phyloP scores from a whole-genome alignment of 2,329 filamentous ascomycete genomes.

The Aspergillus brasiliensis region DNA sequence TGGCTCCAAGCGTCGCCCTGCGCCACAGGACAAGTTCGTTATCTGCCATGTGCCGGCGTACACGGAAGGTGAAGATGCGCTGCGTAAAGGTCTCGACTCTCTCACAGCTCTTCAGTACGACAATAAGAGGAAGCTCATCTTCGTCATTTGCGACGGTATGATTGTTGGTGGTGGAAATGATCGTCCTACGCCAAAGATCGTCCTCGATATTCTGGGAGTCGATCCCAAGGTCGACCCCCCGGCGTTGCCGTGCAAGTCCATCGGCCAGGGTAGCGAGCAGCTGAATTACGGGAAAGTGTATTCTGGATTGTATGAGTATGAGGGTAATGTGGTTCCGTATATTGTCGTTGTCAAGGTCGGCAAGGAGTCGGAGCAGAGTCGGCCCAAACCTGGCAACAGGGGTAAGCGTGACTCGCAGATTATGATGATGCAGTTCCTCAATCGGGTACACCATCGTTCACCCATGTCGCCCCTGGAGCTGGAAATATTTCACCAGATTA shows the following conservation, averaged over 20 bases:
- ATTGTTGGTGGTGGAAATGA: constrained; percentile 96
- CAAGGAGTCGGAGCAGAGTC: constrained; percentile 90
- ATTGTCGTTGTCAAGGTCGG: constrained; percentile 95
- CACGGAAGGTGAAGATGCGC: constrained; percentile 93
- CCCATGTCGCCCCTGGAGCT: constrained; percentile 96
- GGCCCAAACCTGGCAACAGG: constrained; percentile 93
- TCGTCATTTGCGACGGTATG: constrained; percentile 52
- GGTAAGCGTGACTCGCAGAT: constrained; percentile 99
- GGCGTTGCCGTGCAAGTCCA: constrained; percentile 88
- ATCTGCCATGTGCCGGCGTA: constrained; percentile 98
- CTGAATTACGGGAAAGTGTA: constrained; percentile 99
- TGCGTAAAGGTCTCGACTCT: constrained; percentile 90
- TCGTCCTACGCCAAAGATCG: constrained; percentile 93
- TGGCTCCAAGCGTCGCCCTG: constrained; percentile 83
- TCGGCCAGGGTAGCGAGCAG: constrained; percentile 85
- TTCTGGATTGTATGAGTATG: constrained; percentile 94
- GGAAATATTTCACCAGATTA: constrained; percentile 98
- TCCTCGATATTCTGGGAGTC: constrained; percentile 94
- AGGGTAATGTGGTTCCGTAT: constrained; percentile 97
- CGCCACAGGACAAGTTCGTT: constrained; percentile 96
- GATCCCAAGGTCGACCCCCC: constrained; percentile 96
- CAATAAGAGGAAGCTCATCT: constrained; percentile 85
- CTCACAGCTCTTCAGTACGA: constrained; percentile 94
- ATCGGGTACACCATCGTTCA: constrained; percentile 90
- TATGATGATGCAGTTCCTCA: constrained; percentile 93